Conservation (phyloP, 2,329 filamentous ascomycete genomes). For the Fusarium setosum region DNA sequence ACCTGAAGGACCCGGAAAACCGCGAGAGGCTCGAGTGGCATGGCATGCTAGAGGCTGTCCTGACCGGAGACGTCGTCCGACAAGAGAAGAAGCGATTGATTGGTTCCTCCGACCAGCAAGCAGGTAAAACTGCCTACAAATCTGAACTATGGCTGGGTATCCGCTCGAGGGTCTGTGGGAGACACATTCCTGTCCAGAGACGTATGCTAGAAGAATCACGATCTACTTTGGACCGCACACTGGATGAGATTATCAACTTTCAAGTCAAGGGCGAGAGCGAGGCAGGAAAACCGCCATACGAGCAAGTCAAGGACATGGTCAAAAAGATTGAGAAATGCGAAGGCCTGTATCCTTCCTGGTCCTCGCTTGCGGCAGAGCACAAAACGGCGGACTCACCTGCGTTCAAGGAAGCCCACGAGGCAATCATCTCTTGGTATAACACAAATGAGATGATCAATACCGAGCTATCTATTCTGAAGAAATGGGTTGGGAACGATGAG, state of each 20-base stretch:
- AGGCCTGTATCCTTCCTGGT: slow-evolving; percentile 83
- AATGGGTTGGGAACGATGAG: slow-evolving; percentile 97
- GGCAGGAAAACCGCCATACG: slow-evolving; percentile 85
- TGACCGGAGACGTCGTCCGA: slow-evolving; percentile 96
- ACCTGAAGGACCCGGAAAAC: slow-evolving; percentile 87
- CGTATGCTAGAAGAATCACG: slow-evolving; percentile 90
- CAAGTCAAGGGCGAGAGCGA: slow-evolving; percentile 94
- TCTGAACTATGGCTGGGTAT: slow-evolving; percentile 90
- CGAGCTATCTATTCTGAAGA: slow-evolving; percentile 89
- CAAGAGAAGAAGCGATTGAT: slow-evolving; percentile 98
- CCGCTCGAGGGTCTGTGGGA: slow-evolving; percentile 83
- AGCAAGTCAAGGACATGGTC: slow-evolving; percentile 92
- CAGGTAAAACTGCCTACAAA: slow-evolving; percentile 74
- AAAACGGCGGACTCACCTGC: slow-evolving; percentile 79
- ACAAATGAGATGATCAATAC: slow-evolving; percentile 97
- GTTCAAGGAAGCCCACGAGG: slow-evolving; percentile 86
- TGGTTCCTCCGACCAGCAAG: slow-evolving; percentile 73
- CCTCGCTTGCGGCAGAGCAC: slow-evolving; percentile 79
- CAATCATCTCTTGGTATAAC: slow-evolving; percentile 96
- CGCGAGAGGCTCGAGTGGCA: slow-evolving; percentile 97
- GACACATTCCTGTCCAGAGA: slow-evolving; percentile 85
- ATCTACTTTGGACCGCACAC: slow-evolving; percentile 74
- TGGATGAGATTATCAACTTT: slow-evolving; percentile 93
- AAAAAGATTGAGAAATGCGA: slow-evolving; percentile 92
- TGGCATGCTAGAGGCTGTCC: slow-evolving; percentile 93